Base-by-base conservation (phyloP, 208 protist species). In the Strigomonas oncopelti region DNA sequence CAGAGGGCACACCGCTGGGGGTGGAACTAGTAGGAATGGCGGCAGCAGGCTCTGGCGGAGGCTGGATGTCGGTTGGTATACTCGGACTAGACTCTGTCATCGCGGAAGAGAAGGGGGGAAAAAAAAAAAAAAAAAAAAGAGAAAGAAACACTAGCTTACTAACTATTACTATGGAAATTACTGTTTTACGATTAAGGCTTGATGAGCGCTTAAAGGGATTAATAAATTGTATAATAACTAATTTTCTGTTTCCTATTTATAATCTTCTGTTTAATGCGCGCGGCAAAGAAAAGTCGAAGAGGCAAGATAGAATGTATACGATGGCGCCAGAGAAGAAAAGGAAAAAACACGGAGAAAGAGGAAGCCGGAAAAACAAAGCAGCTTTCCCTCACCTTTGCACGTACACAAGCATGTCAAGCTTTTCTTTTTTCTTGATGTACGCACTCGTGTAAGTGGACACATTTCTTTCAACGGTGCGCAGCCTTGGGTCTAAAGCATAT, bases 101-200 rank as follows among this genome's bases (percentile, higher is more conserved):
- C 22, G 16, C 32, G 24, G 58, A 34, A 58, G 42, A 42, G 5
- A 57, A 51, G 46, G 38, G 25, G 18, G 31, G 18, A 27, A 28
- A 62, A 14, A 16, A 70, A 11, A 14, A 14, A 56, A 70, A 52
- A 69, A n/a, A 59, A 28, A 67, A 59, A 68, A 62, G n/a, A 73
- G 24, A 59, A 58, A 73, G 32, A 61, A 52, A 34, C 38, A 58
- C 5, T n/a, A 31, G 5, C 27, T 31, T 38, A 24, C 38, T 71
- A 57, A 48, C 31, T 54, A 60, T 77, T 25, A 53, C 22, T 60
- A 32, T 66, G 25, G 27, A 51, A 51, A 42, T 28, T 52, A 42
- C 45, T 55, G 18, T 7, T 62, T 13, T 62, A 22, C 24, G 22
- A 28, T 38, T 14, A 61, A 46, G 32, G 32, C 38, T 36, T 32